Conservation (phyloP, 306 rosid species). For the Dalbergia oliveri region DNA sequence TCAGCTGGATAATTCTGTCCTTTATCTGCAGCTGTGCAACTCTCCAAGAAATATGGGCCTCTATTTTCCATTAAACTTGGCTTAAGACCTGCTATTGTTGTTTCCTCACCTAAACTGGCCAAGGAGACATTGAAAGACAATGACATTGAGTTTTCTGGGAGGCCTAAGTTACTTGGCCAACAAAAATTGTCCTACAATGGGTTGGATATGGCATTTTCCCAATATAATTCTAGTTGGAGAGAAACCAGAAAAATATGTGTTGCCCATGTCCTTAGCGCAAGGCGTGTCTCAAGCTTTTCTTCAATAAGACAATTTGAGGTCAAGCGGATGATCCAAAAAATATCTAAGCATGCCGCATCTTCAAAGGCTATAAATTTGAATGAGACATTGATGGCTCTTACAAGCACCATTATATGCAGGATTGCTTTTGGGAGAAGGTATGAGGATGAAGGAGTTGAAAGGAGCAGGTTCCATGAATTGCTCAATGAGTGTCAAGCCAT, state of each 20-base stretch:
- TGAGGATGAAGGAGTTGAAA: conserved; percentile 10
- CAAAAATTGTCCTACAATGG: conserved; percentile 48
- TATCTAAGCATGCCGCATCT: conserved; percentile 6
- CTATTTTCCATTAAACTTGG: conserved; percentile 50
- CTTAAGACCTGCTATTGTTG: conserved; percentile 11
- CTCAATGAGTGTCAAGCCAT: conserved; percentile 13
- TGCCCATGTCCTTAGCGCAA: no score
- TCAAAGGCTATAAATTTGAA: conserved; percentile 12
- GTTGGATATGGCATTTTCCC: conserved; percentile 46
- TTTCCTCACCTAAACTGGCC: conserved; percentile 31
- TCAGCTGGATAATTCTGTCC: conserved; percentile 32
- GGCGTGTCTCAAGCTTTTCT: no score
- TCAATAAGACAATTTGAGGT: background rate
- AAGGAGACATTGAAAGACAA: conserved; percentile 26
- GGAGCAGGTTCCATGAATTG: conserved; percentile 31
- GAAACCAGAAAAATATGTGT: no score
- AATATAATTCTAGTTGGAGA: no score
- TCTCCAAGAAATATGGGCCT: conserved; percentile 47
- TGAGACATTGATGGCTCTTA: conserved; percentile 25
- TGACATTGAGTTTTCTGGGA: conserved; percentile 26
- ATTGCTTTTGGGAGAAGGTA: conserved; percentile 55
- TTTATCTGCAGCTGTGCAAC: conserved; percentile 41
- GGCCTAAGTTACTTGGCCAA: conserved; percentile 32
- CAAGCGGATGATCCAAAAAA: conserved; percentile 3
- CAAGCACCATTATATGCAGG: conserved; percentile 46